Evolutionary conservation across 768 basidiomycete genomes (phyloP).

Genomic region (Boletellus ananas): DNA sequence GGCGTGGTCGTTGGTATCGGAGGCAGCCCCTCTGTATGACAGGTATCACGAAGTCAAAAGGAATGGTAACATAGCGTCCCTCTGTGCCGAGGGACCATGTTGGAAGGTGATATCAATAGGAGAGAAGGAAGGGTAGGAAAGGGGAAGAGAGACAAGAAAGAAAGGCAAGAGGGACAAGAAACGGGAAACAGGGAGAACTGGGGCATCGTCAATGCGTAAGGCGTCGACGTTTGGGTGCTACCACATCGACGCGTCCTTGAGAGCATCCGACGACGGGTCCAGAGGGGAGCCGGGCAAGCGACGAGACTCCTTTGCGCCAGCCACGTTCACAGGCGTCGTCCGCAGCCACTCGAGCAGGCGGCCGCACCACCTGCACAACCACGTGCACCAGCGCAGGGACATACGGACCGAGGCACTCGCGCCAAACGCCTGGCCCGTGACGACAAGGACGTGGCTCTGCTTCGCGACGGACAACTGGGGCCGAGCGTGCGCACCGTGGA

Average conservation of each 20-base stretch:
- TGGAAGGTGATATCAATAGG: background rate
- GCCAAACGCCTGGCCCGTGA: conserved; percentile 25
- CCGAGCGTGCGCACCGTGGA: conserved; percentile 18
- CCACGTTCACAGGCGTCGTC: too few relatives aligned
- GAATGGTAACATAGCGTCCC: conserved; percentile 3
- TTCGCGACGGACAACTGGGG: conserved; percentile 21
- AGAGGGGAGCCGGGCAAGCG: background rate
- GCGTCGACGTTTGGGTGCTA: background rate
- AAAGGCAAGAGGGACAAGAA: background rate
- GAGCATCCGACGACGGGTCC: background rate
- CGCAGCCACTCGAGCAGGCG: conserved; percentile 4
- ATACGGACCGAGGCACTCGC: conserved; percentile 20
- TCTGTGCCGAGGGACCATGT: background rate
- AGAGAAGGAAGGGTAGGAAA: background rate
- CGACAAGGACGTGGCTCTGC: conserved; percentile 22
- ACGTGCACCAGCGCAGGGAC: conserved; percentile 23
- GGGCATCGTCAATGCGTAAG: background rate
- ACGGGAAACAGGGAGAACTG: background rate
- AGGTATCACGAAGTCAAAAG: conserved; percentile 3
- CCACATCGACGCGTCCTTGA: conserved; percentile 6
- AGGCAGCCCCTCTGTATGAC: conserved; percentile 1
- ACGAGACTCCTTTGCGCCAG: too few relatives aligned
- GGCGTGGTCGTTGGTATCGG: background rate
- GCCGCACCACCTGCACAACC: conserved; percentile 15
- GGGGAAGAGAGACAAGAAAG: background rate